These are phyloP conservation scores for Piper longum DNA, from an alignment of 164 flowering plant species.

Conservation along the genomic window DNA sequence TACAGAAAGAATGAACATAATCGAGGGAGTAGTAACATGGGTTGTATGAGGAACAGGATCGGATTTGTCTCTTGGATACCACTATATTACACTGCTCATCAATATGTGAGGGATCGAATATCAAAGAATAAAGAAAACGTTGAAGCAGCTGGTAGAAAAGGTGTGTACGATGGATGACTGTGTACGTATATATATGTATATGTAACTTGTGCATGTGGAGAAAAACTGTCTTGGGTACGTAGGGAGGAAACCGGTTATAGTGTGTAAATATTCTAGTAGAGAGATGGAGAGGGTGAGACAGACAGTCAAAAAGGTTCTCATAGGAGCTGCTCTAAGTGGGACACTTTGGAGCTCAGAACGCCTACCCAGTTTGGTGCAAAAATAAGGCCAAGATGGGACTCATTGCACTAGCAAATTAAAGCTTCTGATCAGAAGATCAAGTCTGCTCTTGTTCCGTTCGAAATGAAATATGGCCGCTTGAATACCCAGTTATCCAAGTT, in stretches of 20 bases:
- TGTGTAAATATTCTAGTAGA: background rate
- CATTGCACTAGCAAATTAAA: no score
- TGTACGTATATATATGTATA: no score
- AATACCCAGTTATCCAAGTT: no score
- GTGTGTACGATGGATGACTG: background rate
- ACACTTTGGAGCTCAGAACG: background rate
- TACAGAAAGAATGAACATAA: background rate
- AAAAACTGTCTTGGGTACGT: background rate
- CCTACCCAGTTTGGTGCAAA: background rate
- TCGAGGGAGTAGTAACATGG: background rate
- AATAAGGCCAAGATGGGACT: background rate
- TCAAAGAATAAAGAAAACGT: background rate
- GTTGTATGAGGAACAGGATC: conserved; percentile 1
- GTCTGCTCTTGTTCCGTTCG: no score
- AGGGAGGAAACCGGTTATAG: background rate
- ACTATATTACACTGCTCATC: background rate
- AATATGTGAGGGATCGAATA: background rate
- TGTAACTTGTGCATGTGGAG: background rate
- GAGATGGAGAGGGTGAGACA: background rate
- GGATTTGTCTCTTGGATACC: conserved; percentile 2
- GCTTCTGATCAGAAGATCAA: no score
- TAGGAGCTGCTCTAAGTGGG: conserved; percentile 2
- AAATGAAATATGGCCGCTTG: no score
- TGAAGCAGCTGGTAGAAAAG: background rate
- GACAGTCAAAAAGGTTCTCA: background rate